Evolutionary conservation across 1,284 basidiomycete species (phyloP), one percentile per base, ranked within the genome.

Genomic region (Ustilago loliicola): DNA sequence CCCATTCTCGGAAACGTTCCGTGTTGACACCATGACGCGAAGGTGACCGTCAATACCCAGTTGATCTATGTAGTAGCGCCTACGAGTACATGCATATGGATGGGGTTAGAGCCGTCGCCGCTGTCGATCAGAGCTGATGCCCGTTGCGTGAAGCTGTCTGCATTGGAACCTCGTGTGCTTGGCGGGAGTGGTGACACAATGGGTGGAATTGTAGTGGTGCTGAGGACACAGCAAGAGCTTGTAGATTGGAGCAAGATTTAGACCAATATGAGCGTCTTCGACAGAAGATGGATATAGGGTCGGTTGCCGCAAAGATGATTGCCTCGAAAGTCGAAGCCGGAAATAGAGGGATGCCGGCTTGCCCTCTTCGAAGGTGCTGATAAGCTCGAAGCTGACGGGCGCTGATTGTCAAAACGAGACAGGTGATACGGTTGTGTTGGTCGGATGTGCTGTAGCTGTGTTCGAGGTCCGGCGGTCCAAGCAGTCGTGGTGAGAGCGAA

Each of bases 1-100:
- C 5, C 57, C 42, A 15, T 53, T 54, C 10, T 61, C 66, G 17
- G 54, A 11, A 6, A 32, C 45, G 27, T 62, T 72, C 36, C 59
- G 15, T 30, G 64, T 51, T n/a, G 64, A 53, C 23, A 65, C 66
- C 66, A 67, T 72, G 55, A 30, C 30, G 50, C n/a, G 42, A 38
- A 7, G 3, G 29, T 40, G 27, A 40, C 47, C 55, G 34, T 15
- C 38, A 25, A 25, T n/a, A n/a, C 32, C 38, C 40, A 13, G 52
- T 32, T 61, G 34, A 13, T 19, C 29, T 15, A 0, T 17, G 27
- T 17, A 29, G 30, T 23, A 25, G n/a, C 4, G 15, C 29, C n/a
- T 25, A 34, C 8, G 25, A 40, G 25, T 17, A 40, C 61, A 63
- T 62, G 61, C 45, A 53, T 36, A 29, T 27, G 19, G 42, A 32